Conservation (phyloP, 2,329 filamentous ascomycete species). For the Fonsecaea pedrosoi region DNA sequence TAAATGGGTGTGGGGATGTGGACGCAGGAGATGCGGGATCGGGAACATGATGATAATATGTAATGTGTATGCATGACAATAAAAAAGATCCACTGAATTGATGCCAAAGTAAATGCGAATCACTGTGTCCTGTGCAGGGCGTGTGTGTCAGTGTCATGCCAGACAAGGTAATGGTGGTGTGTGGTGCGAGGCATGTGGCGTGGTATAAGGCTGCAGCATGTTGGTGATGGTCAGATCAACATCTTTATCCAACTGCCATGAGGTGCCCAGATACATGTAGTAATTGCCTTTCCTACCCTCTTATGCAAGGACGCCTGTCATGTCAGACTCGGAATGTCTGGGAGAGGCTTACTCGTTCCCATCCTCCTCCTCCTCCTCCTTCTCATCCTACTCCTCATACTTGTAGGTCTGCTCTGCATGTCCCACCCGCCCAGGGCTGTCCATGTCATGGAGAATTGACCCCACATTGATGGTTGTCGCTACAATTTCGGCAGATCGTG, state of each 20-base stretch:
- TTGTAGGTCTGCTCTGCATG: background rate
- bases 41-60: slow-evolving; percentile 7
- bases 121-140: background rate
- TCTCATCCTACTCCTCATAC: no score
- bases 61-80: slow-evolving; percentile 4
- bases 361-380: background rate
- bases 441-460: background rate
- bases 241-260: background rate
- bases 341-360: background rate
- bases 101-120: background rate
- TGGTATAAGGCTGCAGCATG: background rate
- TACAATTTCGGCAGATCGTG: slow-evolving; percentile 20
- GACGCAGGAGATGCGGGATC: background rate
- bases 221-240: background rate
- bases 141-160: background rate
- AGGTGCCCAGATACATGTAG: no score
- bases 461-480: slow-evolving; percentile 15
- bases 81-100: background rate
- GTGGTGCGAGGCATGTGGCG: background rate
- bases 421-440: slow-evolving; percentile 5
- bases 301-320: background rate
- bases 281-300: background rate
- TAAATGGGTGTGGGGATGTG: background rate
- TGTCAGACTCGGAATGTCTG: background rate
- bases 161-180: background rate